Evolutionary conservation across 305 asterid genomes (phyloP), one percentile per base, ranked within the genome.

Genomic region (Coffea humblotiana): DNA sequence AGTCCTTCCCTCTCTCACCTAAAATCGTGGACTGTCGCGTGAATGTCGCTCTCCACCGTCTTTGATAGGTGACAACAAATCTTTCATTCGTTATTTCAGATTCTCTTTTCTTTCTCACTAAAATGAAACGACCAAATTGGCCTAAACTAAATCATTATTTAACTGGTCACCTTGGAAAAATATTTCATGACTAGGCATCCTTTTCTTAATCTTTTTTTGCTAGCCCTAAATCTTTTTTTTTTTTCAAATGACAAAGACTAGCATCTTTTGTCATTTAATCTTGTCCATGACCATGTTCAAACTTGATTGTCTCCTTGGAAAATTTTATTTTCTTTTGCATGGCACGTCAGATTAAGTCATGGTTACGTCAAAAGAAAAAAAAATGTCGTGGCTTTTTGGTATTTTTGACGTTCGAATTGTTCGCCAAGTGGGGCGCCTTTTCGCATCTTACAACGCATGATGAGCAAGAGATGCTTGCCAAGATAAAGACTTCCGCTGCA

Each of bases 331-430:
- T n/a, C 9, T 60, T 75, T 2, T 40, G 78, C 71, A 61, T 61
- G 79, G 60, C 48, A 45, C 47, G 72, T 76, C 72, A 76, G 52
- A 37, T 68, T 47, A n/a, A 8, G 71, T 76, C 79, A 76, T 27
- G 79, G 32, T 64, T 19, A 63, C 48, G 72, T 64, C 32, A 32
- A 32, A 32, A 32, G 32, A 32, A 32, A 32, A 60, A 60, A 63
- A 76, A 43, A 14, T 63, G 61, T 32, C 32, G 1, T 35, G 48
- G 14, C 49, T 15, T 45, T 61, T 40, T 43, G 3, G 19, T 75
- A 61, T 8, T 67, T 32, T 67, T 35, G n/a, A 29, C 23, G 71
- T 14, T 29, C 11, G 45, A 66, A 66, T 66, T 15, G 47, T 10
- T 27, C 45, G 47, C 25, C 9, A 13, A 4, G 21, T 11, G 32